phyloP scores from a whole-genome alignment of 768 basidiomycete species.

The Boletus insuetus region DNA sequence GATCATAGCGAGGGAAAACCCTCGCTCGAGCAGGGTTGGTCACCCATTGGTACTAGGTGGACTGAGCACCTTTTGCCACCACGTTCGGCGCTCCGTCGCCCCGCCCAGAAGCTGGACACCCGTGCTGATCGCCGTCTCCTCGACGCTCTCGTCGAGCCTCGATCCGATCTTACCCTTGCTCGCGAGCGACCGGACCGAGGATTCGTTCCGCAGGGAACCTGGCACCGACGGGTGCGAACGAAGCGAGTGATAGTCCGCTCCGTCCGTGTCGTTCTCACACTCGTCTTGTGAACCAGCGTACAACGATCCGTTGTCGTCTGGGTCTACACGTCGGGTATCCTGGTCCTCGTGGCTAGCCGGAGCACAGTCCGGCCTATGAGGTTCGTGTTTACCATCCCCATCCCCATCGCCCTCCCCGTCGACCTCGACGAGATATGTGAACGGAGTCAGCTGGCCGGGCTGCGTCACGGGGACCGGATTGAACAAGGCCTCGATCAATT shows the following conservation, averaged over 20 bases:
- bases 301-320: slow-evolving; percentile 19
- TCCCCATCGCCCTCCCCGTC: slow-evolving; percentile 20
- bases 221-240: slow-evolving; percentile 25
- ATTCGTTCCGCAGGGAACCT: slow-evolving; percentile 22
- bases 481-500: slow-evolving; percentile 75
- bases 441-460: slow-evolving; percentile 27
- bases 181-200: slow-evolving; percentile 19
- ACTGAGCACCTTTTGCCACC: slow-evolving; percentile 33
- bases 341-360: neutral
- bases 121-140: neutral
- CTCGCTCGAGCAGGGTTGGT: neutral
- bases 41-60: slow-evolving; percentile 5
- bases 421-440: slow-evolving; percentile 37
- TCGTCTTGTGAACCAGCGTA: slow-evolving; percentile 23
- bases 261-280: neutral
- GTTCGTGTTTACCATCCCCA: slow-evolving; percentile 9
- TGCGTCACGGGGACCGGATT: slow-evolving; percentile 58
- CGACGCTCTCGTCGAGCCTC: neutral
- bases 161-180: slow-evolving; percentile 1
- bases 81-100: slow-evolving; percentile 22
- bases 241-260: slow-evolving; percentile 26
- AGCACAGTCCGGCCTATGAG: neutral
- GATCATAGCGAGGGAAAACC: too few relatives aligned
- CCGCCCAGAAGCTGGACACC: neutral
- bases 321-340: neutral